A percentile compares a stretch with the other conserved stretches of the same genome.
Evolutionary conservation across 116 monocot species (phyloP).

Genomic region (Phalaenopsis hybrid): DNA sequence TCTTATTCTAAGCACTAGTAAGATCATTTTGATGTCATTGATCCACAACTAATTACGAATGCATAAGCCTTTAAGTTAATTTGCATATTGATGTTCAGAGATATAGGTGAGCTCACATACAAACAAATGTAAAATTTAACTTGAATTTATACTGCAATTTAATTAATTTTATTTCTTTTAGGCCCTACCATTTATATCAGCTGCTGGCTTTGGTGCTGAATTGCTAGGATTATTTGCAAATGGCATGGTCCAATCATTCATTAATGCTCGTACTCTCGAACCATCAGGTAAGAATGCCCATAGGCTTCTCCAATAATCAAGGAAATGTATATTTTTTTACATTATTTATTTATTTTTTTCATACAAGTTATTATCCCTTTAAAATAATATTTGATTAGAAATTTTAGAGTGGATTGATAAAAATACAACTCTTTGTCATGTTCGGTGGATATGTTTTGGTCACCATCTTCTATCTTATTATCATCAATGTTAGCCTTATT

Average conservation of each 20-base stretch:
- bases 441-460: not conserved
- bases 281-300: conserved; percentile 42
- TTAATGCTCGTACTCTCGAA: conserved; percentile 65
- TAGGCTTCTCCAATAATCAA: not conserved
- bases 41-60: not conserved
- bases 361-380: not conserved
- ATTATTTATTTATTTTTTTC: not conserved
- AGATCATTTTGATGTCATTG: not conserved
- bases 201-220: conserved; percentile 96
- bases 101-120: not conserved
- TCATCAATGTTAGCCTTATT: too few relatives aligned
- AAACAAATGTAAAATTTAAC: not conserved
- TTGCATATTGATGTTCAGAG: not conserved
- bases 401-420: not conserved
- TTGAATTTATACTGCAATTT: not conserved
- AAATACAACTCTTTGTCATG: not conserved
- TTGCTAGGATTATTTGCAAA: conserved; percentile 81
- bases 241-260: conserved; percentile 93
- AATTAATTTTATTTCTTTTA: conserved; percentile 18
- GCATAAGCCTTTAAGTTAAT: not conserved
- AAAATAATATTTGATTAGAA: not conserved
- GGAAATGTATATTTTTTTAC: not conserved
- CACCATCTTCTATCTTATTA: too few relatives aligned
- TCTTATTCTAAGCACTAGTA: not conserved
- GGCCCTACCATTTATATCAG: conserved; percentile 67